Conservation (phyloP, 2,329 filamentous ascomycete species). For the Acrodontium crateriforme region DNA sequence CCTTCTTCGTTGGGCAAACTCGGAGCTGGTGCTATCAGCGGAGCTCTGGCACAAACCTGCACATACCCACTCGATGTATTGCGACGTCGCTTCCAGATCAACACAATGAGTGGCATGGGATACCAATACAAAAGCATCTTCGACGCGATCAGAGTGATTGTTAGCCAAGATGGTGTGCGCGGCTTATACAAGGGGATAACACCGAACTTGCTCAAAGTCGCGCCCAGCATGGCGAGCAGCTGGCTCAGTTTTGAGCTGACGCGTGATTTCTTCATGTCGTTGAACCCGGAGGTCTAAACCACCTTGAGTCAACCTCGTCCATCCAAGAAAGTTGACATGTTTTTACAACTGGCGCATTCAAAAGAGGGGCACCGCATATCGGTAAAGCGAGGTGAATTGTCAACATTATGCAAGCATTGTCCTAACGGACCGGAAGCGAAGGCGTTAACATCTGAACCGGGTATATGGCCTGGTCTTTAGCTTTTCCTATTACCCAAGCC, state of each 20-base stretch:
- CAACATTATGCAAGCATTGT: too few relatives aligned
- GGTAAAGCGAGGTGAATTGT: too few relatives aligned
- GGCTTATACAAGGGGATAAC: conserved; percentile 94
- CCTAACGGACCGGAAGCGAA: too few relatives aligned
- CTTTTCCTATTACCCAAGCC: too few relatives aligned
- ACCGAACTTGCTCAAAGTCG: conserved; percentile 91
- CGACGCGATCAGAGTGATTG: conserved; percentile 70
- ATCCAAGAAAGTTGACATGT: too few relatives aligned
- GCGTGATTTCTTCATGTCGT: conserved; percentile 63
- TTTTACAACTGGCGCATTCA: too few relatives aligned
- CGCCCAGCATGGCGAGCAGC: conserved; percentile 95
- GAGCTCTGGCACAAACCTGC: conserved; percentile 89
- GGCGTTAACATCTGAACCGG: too few relatives aligned
- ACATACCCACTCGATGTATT: conserved; percentile 98
- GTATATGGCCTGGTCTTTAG: too few relatives aligned
- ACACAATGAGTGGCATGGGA: conserved; percentile 97
- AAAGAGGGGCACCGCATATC: too few relatives aligned
- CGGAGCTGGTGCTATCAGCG: conserved; percentile 81
- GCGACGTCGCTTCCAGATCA: conserved; percentile 90
- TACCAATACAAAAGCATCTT: conserved; percentile 83
- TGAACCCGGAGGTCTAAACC: conserved; percentile 6
- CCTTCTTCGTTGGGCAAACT: conserved; percentile 70
- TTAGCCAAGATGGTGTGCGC: conserved; percentile 66
- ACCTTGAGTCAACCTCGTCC: too few relatives aligned
- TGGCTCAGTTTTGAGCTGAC: conserved; percentile 96